Conservation (phyloP, 805 yeast genomes). For the Grigorovia humatica region DNA sequence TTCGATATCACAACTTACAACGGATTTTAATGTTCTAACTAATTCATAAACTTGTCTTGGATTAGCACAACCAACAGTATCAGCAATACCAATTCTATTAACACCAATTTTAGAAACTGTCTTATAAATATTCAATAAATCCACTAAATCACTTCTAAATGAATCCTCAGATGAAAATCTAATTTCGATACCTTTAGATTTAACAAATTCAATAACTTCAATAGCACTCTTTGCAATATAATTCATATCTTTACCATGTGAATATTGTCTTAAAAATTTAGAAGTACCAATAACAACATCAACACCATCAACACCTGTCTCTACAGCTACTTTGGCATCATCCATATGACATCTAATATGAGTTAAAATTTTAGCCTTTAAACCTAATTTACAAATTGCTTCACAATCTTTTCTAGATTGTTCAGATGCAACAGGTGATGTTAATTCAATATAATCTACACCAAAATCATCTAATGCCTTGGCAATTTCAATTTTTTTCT, state of each 20-base stretch:
- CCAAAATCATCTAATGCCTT: conserved; percentile 96
- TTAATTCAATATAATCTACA: conserved; percentile 93
- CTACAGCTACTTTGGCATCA: conserved; percentile 93
- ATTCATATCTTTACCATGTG: conserved; percentile 98
- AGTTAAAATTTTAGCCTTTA: conserved; percentile 89
- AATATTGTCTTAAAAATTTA: conserved; percentile 83
- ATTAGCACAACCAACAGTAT: conserved; percentile 97
- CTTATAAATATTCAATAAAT: conserved; percentile 85
- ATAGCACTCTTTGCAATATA: conserved; percentile 92
- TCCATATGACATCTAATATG: conserved; percentile 99
- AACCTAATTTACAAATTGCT: conserved; percentile 96
- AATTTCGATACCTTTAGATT: conserved; percentile 91
- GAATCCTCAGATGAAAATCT: conserved; percentile 96
- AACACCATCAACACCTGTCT: conserved; percentile 98
- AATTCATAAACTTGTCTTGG: conserved; percentile 98
- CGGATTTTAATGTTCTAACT: conserved; percentile 84
- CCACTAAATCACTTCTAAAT: conserved; percentile 93
- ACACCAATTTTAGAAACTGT: conserved; percentile 97
- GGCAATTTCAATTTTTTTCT: conserved; percentile 92
- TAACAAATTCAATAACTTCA: conserved; percentile 95
- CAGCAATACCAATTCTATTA: conserved; percentile 97
- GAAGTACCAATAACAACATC: conserved; percentile 98
- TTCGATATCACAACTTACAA: conserved; percentile 93
- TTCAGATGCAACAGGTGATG: conserved; percentile 98
- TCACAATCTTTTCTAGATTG: conserved; percentile 91